phyloP scores from a whole-genome alignment of 2,329 filamentous ascomycete genomes.

The Raffaelea ambrosiae region DNA sequence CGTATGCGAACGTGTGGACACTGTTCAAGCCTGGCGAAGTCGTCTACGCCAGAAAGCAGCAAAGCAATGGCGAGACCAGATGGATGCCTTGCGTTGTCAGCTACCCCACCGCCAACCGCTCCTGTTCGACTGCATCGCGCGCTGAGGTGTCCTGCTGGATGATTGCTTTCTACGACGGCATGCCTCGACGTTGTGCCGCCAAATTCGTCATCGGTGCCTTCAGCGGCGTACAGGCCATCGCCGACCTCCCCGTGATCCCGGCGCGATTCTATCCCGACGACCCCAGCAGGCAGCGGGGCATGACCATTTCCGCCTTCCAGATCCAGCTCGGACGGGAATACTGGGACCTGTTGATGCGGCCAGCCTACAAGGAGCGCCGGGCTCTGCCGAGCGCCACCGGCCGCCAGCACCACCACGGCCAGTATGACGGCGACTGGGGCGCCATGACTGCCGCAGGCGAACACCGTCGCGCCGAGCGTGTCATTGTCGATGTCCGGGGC shows the following conservation, averaged over 20 bases:
- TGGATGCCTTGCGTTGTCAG: conserved; percentile 28
- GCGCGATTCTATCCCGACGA: conserved; percentile 32
- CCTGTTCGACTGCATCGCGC: no score
- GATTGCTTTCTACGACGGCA: conserved; percentile 24
- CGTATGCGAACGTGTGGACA: conserved; percentile 37
- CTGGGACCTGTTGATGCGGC: conserved; percentile 38
- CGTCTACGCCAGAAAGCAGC: conserved; percentile 31
- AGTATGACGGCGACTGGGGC: no score
- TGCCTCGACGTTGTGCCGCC: conserved; percentile 28
- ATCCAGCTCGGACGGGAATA: conserved; percentile 33
- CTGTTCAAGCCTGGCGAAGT: conserved; percentile 36
- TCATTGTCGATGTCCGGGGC: no score
- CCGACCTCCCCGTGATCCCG: conserved; percentile 31
- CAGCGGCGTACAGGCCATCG: conserved; percentile 34
- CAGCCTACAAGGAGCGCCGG: conserved; percentile 37
- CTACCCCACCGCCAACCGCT: no score
- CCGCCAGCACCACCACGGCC: no score
- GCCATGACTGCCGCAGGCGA: no score
- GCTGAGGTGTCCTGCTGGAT: conserved; percentile 32
- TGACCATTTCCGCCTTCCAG: conserved; percentile 25
- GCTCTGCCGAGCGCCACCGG: conserved; percentile 21
- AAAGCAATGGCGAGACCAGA: conserved; percentile 22
- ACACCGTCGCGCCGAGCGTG: no score
- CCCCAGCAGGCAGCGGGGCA: conserved; percentile 17
- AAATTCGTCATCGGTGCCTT: conserved; percentile 27